Evolutionary conservation across 2,329 filamentous ascomycete genomes (phyloP).

Genomic region (Trichoderma pleuroti): DNA sequence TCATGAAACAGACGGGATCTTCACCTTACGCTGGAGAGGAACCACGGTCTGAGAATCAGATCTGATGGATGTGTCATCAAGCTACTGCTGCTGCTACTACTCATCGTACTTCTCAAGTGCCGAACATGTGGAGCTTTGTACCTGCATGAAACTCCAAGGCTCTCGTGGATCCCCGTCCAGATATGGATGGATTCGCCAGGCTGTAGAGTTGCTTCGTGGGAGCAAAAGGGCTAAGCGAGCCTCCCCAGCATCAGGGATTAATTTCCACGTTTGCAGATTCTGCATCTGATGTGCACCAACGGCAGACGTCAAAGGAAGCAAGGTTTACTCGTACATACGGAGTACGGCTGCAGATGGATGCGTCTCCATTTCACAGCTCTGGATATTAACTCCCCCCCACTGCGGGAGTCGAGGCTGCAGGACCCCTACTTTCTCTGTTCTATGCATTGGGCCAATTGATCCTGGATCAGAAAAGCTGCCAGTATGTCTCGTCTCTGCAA

Average conservation of each 20-base stretch:
- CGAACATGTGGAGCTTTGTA: conserved; percentile 7
- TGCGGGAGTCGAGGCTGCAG: not conserved
- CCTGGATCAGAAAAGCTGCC: not conserved
- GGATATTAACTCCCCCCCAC: not conserved
- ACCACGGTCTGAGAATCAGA: not conserved
- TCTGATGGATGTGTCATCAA: not conserved
- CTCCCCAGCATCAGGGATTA: not conserved
- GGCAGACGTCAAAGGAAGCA: not conserved
- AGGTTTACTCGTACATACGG: not conserved
- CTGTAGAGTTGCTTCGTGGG: not conserved
- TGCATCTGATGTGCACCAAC: not conserved
- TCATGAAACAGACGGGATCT: not conserved
- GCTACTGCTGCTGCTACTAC: not conserved
- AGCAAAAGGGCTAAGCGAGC: not conserved
- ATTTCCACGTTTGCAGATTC: not conserved
- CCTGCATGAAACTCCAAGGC: conserved; percentile 2
- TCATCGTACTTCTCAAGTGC: not conserved
- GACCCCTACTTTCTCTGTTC: not conserved
- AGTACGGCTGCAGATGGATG: not conserved
- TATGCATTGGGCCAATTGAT: not conserved
- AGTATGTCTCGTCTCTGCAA: not conserved
- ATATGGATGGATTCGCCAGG: not conserved
- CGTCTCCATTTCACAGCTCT: not conserved
- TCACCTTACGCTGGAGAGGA: not conserved
- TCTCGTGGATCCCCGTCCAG: not conserved